Evolutionary conservation across 805 yeast species (phyloP), one percentile per base, ranked within the genome.

Genomic region (Saccharomyces mikatae): DNA sequence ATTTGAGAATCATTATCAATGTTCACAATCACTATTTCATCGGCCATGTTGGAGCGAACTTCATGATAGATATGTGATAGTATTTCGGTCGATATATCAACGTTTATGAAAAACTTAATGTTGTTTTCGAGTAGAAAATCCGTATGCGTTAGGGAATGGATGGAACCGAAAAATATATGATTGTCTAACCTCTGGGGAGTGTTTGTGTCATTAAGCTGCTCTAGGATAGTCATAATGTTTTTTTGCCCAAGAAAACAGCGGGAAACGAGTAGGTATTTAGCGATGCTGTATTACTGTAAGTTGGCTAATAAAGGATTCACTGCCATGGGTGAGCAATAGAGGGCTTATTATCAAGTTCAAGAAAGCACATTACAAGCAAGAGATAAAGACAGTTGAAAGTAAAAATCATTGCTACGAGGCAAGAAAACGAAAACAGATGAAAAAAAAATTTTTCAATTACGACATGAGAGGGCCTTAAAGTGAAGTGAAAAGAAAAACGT

Each of bases 141-240:
- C 8, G 61, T 59, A 29, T 59, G 53, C 1, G 73, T 67, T n/a
- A 76, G 62, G 0, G 75, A 69, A 50, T 75, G 68, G 53, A 76
- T 58, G 1, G 82, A 80, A 1, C 83, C 82, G 30, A 79, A 67
- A 70, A 75, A 77, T 2, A 78, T 63, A 48, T 71, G 66, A 21
- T 71, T 70, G 9, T 73, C 64, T 17, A 79, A 55, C 55, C 67
- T 70, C 60, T 78, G 81, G 2, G 81, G 77, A 41, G 65, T 56
- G n/a, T 10, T 41, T 17, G 30, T 17, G 4, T 41, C 32, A 46
- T 27, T 22, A 28, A 28, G 21, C 48, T 46, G 31, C 30, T 46
- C 48, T 46, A 28, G 44, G 5, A 36, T 36, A 36, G 44, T 36
- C 44, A 36, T 6, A 71, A 66, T 22, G 71, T 52, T 11, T 62